Evolutionary conservation across 345 rosid genomes (phyloP), one percentile per base, ranked within the genome.

Genomic region (Brassica napus): DNA sequence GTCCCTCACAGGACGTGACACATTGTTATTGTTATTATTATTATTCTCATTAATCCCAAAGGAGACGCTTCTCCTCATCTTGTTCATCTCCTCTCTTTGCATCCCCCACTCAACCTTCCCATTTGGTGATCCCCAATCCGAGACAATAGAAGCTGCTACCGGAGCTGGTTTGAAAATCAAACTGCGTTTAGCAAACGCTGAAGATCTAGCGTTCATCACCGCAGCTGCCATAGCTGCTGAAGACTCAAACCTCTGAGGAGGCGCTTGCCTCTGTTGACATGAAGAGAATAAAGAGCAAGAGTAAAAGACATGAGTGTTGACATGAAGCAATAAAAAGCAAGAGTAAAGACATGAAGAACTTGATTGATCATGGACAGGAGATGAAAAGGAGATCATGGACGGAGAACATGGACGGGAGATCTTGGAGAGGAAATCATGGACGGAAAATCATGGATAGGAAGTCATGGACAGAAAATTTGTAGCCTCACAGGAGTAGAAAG

Each of bases 101-200:
- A 90, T 80, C 5, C 94, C 97, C 99, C 99, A 93, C 72, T 95
- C 94, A 23, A 95, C 73, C 71, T 87, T 91, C 69, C 99, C 99
- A 16, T 81, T 81, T 0, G 94, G 94, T 0, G 98, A 91, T 69
- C 94, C 71, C 99, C 98, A 95, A 59, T 84, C 85, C 0, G 91
- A 88, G 35, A 87, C 84, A 62, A 85, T 86, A 0, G 95, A 81
- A 10, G 93, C 79, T 54, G 89, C 72, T 8, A 86, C 90, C 0
- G 91, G 77, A 37, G 84, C 77, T 23, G 81, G 80, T 26, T 92
- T 83, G 37, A 94, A 92, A 81, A 98, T 94, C 84, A 91, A 89
- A 82, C 98, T 94, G 28, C 98, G 85, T 81, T 90, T 90, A 0
- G 96, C 86, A 82, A 94, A 92, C 0, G 97, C 96, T 3, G 98